Conservation (phyloP, 768 basidiomycete species). For the Bullera alba region DNA sequence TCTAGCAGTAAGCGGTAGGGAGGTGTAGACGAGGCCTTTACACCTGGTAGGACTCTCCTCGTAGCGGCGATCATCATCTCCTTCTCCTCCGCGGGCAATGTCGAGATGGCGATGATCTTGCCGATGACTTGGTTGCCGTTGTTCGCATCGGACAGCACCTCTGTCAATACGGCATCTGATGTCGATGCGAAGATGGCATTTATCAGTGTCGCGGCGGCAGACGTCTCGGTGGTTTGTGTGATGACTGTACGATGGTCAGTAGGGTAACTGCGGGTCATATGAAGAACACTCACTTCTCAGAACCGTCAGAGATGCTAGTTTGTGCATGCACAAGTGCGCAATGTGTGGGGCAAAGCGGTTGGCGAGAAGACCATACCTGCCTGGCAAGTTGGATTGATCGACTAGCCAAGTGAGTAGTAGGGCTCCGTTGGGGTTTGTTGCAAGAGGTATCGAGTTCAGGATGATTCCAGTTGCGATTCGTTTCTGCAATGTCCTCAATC, state of each 20-base stretch:
- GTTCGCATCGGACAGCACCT: conserved; percentile 91
- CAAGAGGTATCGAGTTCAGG: conserved; percentile 92
- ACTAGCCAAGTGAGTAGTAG: conserved; percentile 92
- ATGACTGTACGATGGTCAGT: conserved; percentile 52
- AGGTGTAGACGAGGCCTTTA: conserved; percentile 90
- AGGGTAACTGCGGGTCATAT: not conserved
- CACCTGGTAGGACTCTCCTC: conserved; percentile 74
- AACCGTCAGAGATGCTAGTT: conserved; percentile 89
- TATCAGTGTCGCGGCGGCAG: conserved; percentile 77
- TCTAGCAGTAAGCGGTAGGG: conserved; percentile 89
- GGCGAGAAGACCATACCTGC: conserved; percentile 87
- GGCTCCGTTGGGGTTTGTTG: conserved; percentile 96
- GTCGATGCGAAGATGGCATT: conserved; percentile 85
- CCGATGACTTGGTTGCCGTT: conserved; percentile 68
- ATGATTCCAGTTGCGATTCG: conserved; percentile 90
- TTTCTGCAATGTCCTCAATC: conserved; percentile 54
- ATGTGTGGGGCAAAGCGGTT: conserved; percentile 95
- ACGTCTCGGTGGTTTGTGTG: conserved; percentile 89
- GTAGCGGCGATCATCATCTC: conserved; percentile 71
- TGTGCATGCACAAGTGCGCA: conserved; percentile 95
- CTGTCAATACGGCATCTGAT: conserved; percentile 81
- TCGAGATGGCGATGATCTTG: conserved; percentile 83
- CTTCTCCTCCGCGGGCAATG: conserved; percentile 67
- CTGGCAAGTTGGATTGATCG: conserved; percentile 88
- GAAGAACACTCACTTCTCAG: conserved; percentile 57